A percentile compares a stretch with the other conserved stretches of the same genome.
These are phyloP conservation scores for Petunia axillaris DNA, from an alignment of 257 asterid genomes.

Conservation along the genomic window DNA sequence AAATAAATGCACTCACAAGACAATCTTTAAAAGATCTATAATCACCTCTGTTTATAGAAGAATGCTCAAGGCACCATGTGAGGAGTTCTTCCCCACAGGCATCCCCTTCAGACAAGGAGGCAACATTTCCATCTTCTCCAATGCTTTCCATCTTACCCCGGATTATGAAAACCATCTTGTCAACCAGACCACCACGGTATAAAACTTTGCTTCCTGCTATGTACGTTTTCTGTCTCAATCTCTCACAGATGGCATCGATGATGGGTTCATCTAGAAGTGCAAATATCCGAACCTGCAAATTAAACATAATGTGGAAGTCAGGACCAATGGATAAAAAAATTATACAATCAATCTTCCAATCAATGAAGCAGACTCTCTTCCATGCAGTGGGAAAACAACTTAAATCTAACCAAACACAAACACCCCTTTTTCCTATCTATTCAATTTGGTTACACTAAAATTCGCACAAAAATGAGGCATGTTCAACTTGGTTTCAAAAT, in stretches of 20 bases:
- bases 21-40: neutral
- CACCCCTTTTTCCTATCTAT: neutral
- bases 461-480: too few species aligned
- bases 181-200: conserved; percentile 65
- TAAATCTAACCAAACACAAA: conserved; percentile 18
- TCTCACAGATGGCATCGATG: conserved; percentile 84
- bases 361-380: too few species aligned
- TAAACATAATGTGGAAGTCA: neutral
- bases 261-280: conserved; percentile 78
- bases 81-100: conserved; percentile 97
- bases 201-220: conserved; percentile 73
- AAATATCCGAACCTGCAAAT: conserved; percentile 74
- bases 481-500: neutral
- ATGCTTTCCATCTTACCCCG: conserved; percentile 85
- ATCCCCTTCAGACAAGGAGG: conserved; percentile 71
- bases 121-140: conserved; percentile 67
- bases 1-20: conserved; percentile 11
- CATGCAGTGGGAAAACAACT: neutral
- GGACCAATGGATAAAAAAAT: neutral
- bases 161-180: conserved; percentile 87
- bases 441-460: neutral
- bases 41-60: conserved; percentile 76
- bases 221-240: conserved; percentile 78
- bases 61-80: conserved; percentile 94
- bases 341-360: neutral